phyloP scores from a whole-genome alignment of 1,139 yeast genomes.

The Geotrichum armillariae region DNA sequence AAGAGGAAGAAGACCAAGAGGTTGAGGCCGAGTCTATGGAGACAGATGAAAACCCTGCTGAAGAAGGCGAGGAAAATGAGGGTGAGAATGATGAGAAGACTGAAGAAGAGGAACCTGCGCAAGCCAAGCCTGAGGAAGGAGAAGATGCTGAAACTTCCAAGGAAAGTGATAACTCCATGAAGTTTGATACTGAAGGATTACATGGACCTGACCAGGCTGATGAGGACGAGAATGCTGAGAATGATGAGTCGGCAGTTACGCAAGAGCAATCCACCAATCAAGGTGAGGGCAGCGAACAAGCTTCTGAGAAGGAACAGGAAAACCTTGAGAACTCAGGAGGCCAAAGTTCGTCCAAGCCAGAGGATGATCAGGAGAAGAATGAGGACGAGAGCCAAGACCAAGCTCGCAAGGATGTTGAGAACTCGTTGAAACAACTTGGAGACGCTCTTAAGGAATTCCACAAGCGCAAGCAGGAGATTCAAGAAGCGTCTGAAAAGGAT shows the following conservation, averaged over 20 bases:
- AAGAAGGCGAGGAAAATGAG: constrained; percentile 73
- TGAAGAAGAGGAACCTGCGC: constrained; percentile 35
- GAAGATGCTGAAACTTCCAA: constrained; percentile 34
- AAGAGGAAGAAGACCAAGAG: constrained; percentile 62
- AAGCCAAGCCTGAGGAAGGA: constrained; percentile 28
- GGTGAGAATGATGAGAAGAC: constrained; percentile 48
- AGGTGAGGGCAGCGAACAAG: constrained; percentile 77
- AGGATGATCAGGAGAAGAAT: constrained; percentile 25
- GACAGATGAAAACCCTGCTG: constrained; percentile 73
- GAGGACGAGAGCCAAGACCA: constrained; percentile 46
- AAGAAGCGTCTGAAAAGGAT: constrained; percentile 46
- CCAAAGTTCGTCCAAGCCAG: constrained; percentile 27
- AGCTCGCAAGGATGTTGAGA: constrained; percentile 72
- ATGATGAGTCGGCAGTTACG: constrained; percentile 49
- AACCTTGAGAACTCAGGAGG: constrained; percentile 33
- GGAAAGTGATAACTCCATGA: constrained; percentile 25
- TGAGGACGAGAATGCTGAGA: constrained; percentile 44
- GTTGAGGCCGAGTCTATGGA: constrained; percentile 69
- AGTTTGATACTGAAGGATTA: constrained; percentile 38
- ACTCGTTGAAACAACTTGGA: constrained; percentile 83
- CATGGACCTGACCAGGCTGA: constrained; percentile 51
- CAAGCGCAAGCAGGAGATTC: constrained; percentile 84
- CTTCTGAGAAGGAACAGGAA: constrained; percentile 59
- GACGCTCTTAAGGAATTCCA: constrained; percentile 90
- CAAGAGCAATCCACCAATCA: constrained; percentile 70